Base-by-base conservation (phyloP, 2,329 filamentous ascomycete species). In the Cercospora sojina region DNA sequence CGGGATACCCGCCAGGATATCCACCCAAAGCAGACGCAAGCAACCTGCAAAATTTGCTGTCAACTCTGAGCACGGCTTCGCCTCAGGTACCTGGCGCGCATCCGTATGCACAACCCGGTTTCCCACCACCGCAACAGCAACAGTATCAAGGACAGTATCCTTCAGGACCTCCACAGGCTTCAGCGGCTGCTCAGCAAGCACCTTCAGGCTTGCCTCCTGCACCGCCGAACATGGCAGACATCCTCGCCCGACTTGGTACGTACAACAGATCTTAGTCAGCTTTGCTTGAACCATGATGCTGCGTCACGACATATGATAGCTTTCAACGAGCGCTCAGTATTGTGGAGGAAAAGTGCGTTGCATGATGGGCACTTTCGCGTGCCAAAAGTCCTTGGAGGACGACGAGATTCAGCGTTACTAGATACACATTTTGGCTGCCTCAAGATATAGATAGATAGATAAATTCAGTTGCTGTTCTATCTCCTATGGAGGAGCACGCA, bases 211-310 rank as follows among this genome's bases (percentile, higher is more conserved):
- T 92, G 47, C 43, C 64, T 51, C 78, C 79, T 66, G 78, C 80
- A 41, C 81, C 84, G 71, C 88, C 92, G 41, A 81, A 84, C 70
- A 88, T 92, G 72, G 86, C 90, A 75, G 90, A 91, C 72, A 91
- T 93, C 60, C 90, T 93, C 86, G 88, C 89, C 13, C 88, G 91
- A 73, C 80, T 92, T 66, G 86, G 88, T 56, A 87, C 66, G 13
- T 76, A 76, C 67, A 62, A 62, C 12, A 60, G 59, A 55, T 59
- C 62, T 12, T 56, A 49, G 43, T 23, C 0, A 49, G 20, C 43
- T 25, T 49, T 23, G 43, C 20, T 49, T 23, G 18, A 12, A 16
- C 7, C 43, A 2, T 49, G 43, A 25, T 25, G 20, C 18, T 8
- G 16, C 35, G 16, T 41, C 35, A 41, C n/a, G 16, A 3, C 1